A percentile compares a stretch with the other conserved stretches of the same genome.
Evolutionary conservation across 441 rosid species (phyloP).

Genomic region (Pelargonium citronellum): DNA sequence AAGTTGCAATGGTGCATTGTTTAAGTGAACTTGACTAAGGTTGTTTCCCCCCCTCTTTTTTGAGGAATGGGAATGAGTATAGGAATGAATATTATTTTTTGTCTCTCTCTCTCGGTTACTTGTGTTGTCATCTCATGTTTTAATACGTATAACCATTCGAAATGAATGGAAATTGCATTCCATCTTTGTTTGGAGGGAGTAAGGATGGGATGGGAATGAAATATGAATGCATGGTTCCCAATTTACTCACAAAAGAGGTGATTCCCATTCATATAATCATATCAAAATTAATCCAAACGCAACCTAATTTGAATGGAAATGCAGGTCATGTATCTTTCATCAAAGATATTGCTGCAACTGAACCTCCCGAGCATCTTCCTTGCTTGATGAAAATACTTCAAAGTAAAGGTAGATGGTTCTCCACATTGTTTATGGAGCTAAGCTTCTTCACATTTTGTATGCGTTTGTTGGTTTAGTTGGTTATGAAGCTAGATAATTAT

Average conservation of each 20-base stretch:
- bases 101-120: no score
- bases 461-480: neutral
- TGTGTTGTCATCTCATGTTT: no score
- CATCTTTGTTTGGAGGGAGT: no score
- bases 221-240: neutral
- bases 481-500: neutral
- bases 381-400: constrained; percentile 47
- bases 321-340: constrained; percentile 58
- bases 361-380: constrained; percentile 62
- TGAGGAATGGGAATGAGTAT: no score
- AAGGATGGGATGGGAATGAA: no score
- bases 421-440: neutral
- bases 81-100: no score
- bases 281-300: no score
- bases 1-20: neutral
- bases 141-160: no score
- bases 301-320: constrained; percentile 8
- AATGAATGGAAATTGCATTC: no score
- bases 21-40: neutral
- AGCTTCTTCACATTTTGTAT: neutral
- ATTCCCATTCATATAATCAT: no score
- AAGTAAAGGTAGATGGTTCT: constrained; percentile 43
- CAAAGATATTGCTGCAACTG: constrained; percentile 55
- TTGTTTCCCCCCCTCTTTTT: no score
- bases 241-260: neutral